Conservation (phyloP, 2,329 filamentous ascomycete species). For the Aspergillus terreus region DNA sequence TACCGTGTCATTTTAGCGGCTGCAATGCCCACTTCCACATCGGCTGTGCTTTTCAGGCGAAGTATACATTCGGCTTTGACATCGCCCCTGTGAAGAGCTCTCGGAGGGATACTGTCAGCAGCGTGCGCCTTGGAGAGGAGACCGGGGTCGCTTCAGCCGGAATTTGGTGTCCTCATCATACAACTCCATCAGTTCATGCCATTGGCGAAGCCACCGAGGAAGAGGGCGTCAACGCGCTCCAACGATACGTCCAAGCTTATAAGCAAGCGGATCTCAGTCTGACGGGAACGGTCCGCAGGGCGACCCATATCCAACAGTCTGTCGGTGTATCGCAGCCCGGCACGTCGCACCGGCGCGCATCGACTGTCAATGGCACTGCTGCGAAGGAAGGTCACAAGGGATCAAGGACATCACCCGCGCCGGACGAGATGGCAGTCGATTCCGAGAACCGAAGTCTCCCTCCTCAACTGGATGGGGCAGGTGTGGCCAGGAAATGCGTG, state of each 20-base stretch:
- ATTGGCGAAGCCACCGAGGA: conserved; percentile 74
- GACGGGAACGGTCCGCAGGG: conserved; percentile 90
- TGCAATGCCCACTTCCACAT: conserved; percentile 67
- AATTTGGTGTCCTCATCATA: conserved; percentile 89
- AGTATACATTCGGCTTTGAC: conserved; percentile 84
- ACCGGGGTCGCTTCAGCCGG: conserved; percentile 78
- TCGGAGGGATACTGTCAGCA: conserved; percentile 73
- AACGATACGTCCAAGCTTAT: conserved; percentile 82
- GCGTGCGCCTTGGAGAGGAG: conserved; percentile 76
- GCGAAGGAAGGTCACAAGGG: conserved; percentile 23
- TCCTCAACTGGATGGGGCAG: conserved; percentile 10
- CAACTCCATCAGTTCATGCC: conserved; percentile 68
- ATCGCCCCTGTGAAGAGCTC: conserved; percentile 86
- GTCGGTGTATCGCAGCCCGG: conserved; percentile 29
- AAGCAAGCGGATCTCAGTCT: conserved; percentile 91
- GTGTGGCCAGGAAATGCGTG: conserved; percentile 33
- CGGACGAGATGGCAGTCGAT: conserved; percentile 31
- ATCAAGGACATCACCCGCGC: conserved; percentile 10
- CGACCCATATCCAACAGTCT: conserved; percentile 59
- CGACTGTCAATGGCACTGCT: conserved; percentile 45
- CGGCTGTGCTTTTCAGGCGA: conserved; percentile 80
- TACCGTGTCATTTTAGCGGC: conserved; percentile 65
- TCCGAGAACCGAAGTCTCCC: conserved; percentile 21
- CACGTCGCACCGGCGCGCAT: conserved; percentile 51
- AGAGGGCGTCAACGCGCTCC: conserved; percentile 71